Evolutionary conservation across 2,329 filamentous ascomycete genomes (phyloP).

Genomic region (Chrysoporthe deuterocubensis): DNA sequence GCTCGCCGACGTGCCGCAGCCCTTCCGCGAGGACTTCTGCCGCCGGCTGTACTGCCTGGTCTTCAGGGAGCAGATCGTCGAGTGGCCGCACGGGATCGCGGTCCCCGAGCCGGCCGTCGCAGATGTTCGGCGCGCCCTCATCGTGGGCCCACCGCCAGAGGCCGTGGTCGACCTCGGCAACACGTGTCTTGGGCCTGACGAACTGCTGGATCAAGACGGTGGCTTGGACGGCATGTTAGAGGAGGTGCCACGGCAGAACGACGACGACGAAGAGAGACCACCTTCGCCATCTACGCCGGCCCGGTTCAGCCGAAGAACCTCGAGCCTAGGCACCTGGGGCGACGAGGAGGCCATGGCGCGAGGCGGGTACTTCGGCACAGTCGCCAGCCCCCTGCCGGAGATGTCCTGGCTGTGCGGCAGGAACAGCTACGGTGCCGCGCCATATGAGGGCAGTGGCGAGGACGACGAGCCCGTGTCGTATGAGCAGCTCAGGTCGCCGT

Average conservation of each 20-base stretch:
- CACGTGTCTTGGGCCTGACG: not conserved
- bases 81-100: slow-evolving; percentile 23
- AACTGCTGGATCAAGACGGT: not conserved
- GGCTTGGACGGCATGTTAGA: not conserved
- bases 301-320: not conserved
- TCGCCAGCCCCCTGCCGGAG: slow-evolving; percentile 8
- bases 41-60: slow-evolving; percentile 23
- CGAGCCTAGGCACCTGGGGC: slow-evolving; percentile 3
- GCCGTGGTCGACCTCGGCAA: not conserved
- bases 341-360: slow-evolving; percentile 10
- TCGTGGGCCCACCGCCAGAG: not conserved
- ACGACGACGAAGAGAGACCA: not conserved
- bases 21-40: slow-evolving; percentile 24
- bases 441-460: not conserved
- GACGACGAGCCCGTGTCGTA: not conserved
- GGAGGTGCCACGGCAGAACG: not conserved
- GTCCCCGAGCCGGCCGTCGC: slow-evolving; percentile 7
- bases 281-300: slow-evolving; percentile 1
- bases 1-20: slow-evolving; percentile 7
- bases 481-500: not conserved
- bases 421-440: slow-evolving; percentile 9
- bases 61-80: slow-evolving; percentile 21
- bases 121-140: not conserved
- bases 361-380: slow-evolving; percentile 21
- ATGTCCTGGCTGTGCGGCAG: slow-evolving; percentile 14